Conservation (phyloP, 257 asterid species). For the Plantago ovata region DNA sequence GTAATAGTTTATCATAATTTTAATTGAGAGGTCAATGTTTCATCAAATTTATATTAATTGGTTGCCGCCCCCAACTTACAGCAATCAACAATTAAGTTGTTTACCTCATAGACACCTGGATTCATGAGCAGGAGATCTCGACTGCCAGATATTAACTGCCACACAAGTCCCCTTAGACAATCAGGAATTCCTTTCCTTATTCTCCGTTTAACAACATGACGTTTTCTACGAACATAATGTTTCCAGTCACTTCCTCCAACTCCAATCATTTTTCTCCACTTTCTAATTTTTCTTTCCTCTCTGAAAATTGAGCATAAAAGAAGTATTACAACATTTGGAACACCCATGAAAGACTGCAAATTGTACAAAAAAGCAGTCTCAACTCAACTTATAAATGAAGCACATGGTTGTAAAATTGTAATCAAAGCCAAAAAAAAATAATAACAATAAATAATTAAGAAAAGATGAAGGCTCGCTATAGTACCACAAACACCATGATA, state of each 20-base stretch:
- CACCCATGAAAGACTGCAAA: not conserved
- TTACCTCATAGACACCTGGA: slow-evolving; percentile 99
- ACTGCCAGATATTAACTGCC: slow-evolving; percentile 98
- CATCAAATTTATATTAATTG: not conserved
- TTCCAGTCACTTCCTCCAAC: slow-evolving; percentile 99
- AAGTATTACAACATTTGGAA: slow-evolving; percentile 7
- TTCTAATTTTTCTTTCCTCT: slow-evolving; percentile 86
- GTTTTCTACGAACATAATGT: slow-evolving; percentile 90
- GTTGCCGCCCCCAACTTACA: not conserved
- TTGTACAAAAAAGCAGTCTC: not conserved
- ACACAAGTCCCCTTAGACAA: slow-evolving; percentile 95
- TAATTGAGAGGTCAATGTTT: not conserved
- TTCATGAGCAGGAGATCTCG: slow-evolving; percentile 96
- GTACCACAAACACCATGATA: slow-evolving; percentile 2
- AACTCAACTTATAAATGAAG: not conserved
- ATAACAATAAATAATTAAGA: too few relatives aligned
- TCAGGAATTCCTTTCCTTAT: slow-evolving; percentile 98
- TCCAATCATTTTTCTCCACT: slow-evolving; percentile 99
- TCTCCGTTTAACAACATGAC: slow-evolving; percentile 91
- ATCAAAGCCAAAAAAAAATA: too few relatives aligned
- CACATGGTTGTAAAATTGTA: not conserved
- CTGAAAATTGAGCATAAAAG: slow-evolving; percentile 32
- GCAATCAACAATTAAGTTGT: not conserved
- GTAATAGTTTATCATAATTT: not conserved
- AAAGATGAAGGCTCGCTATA: slow-evolving; percentile 4